Evolutionary conservation across 2,329 filamentous ascomycete genomes (phyloP).

Genomic region (Plenodomus tracheiphilus): DNA sequence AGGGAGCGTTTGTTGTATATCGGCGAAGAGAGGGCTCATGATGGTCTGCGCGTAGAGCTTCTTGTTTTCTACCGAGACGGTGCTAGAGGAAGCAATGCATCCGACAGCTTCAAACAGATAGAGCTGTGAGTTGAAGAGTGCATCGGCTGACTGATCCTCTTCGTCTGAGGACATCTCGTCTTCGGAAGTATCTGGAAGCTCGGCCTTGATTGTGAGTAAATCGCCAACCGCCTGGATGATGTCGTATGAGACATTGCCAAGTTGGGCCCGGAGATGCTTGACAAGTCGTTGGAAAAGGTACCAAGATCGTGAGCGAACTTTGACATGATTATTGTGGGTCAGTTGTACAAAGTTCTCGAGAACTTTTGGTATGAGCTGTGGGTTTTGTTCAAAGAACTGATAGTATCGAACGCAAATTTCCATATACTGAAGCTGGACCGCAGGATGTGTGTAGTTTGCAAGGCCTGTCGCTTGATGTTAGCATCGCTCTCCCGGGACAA

Average conservation of each 20-base stretch:
- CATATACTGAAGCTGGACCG: slow-evolving; percentile 95
- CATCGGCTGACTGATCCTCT: slow-evolving; percentile 85
- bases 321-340: slow-evolving; percentile 84
- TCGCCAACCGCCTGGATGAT: slow-evolving; percentile 90
- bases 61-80: slow-evolving; percentile 81
- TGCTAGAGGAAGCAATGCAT: slow-evolving; percentile 80
- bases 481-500: no score
- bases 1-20: slow-evolving; percentile 79
- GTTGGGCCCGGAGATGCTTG: slow-evolving; percentile 79
- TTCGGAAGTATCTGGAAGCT: slow-evolving; percentile 74
- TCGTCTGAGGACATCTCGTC: slow-evolving; percentile 96
- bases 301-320: slow-evolving; percentile 90
- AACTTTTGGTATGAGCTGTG: slow-evolving; percentile 78
- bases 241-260: slow-evolving; percentile 87
- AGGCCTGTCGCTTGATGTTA: slow-evolving; percentile 62
- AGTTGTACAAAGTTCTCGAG: slow-evolving; percentile 90
- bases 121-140: slow-evolving; percentile 86
- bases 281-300: slow-evolving; percentile 94
- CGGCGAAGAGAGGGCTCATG: slow-evolving; percentile 85
- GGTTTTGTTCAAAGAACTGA: slow-evolving; percentile 85
- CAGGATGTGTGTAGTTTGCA: slow-evolving; percentile 82
- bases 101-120: slow-evolving; percentile 95
- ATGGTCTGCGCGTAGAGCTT: slow-evolving; percentile 84
- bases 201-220: slow-evolving; percentile 85
- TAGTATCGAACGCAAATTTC: slow-evolving; percentile 96